phyloP scores from a whole-genome alignment of 139 green algal species.

The Zygnema circumcarinatum region DNA sequence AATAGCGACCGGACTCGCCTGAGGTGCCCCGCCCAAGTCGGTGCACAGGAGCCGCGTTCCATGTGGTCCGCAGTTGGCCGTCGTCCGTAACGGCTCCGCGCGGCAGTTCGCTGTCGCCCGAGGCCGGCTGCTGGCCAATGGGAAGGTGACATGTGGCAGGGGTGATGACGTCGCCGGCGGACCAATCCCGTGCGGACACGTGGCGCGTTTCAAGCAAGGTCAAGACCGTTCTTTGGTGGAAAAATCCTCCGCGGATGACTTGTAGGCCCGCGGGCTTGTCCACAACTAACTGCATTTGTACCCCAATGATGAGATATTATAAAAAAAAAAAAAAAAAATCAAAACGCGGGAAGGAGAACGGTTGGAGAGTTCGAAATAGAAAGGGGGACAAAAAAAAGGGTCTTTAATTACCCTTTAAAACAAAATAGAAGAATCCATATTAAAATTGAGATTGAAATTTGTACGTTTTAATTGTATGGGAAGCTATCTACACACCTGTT shows the following conservation, averaged over 20 bases:
- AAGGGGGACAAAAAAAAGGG: conserved; percentile 1
- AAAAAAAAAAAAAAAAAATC: conserved; percentile 4
- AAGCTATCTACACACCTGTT: too few species aligned
- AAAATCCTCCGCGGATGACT: not conserved
- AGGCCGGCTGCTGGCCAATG: not conserved
- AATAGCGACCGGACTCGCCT: not conserved
- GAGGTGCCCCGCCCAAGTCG: not conserved
- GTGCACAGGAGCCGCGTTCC: not conserved
- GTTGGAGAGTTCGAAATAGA: not conserved
- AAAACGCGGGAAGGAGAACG: not conserved
- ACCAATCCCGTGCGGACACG: too few species aligned
- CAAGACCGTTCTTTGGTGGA: not conserved
- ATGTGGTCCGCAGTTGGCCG: too few species aligned
- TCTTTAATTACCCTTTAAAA: too few species aligned
- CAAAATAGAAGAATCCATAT: too few species aligned
- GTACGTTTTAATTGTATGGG: too few species aligned
- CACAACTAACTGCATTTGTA: not conserved
- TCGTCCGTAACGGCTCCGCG: too few species aligned
- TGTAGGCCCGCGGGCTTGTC: not conserved
- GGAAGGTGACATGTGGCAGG: not conserved
- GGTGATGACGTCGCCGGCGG: too few species aligned
- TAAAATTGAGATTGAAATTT: too few species aligned
- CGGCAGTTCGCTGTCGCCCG: not conserved
- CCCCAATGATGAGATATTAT: too few species aligned
- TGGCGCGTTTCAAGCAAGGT: not conserved